Conservation (phyloP, 2,329 filamentous ascomycete genomes). For the Microdochium paspali region DNA sequence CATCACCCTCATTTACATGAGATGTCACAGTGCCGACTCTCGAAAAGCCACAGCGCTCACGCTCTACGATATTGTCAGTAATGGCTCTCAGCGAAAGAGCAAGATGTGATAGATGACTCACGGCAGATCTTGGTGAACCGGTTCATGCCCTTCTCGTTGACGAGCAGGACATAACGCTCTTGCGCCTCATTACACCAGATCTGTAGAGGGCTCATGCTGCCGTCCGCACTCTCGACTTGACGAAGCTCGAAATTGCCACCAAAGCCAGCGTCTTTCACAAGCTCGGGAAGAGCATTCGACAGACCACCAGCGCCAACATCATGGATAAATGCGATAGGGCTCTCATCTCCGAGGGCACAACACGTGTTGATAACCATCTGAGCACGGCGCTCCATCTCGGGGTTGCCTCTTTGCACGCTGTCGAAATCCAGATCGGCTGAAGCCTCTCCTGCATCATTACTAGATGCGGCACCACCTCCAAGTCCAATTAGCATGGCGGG, state of each 20-base stretch:
- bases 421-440: conserved; percentile 93
- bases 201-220: conserved; percentile 87
- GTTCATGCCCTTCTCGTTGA: conserved; percentile 73
- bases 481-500: conserved; percentile 97
- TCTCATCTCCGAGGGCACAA: conserved; percentile 70
- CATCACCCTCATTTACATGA: conserved; percentile 50
- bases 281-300: conserved; percentile 66
- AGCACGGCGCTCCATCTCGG: conserved; percentile 88
- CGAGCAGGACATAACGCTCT: conserved; percentile 87
- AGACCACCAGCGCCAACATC: conserved; percentile 92
- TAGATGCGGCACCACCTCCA: conserved; percentile 90
- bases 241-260: conserved; percentile 92
- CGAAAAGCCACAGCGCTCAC: conserved; percentile 88
- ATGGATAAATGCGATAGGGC: conserved; percentile 93
- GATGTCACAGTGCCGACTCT: conserved; percentile 72
- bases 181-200: conserved; percentile 98
- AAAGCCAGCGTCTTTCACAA: conserved; percentile 85
- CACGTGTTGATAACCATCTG: conserved; percentile 99
- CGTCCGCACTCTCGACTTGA: conserved; percentile 83
- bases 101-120: conserved; percentile 19
- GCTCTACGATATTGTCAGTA: conserved; percentile 21
- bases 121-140: conserved; percentile 59
- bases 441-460: conserved; percentile 76
- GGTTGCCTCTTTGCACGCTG: conserved; percentile 93
- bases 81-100: background rate